Evolutionary conservation across 805 yeast species (phyloP).

Genomic region (Teunomyces panamensis): DNA sequence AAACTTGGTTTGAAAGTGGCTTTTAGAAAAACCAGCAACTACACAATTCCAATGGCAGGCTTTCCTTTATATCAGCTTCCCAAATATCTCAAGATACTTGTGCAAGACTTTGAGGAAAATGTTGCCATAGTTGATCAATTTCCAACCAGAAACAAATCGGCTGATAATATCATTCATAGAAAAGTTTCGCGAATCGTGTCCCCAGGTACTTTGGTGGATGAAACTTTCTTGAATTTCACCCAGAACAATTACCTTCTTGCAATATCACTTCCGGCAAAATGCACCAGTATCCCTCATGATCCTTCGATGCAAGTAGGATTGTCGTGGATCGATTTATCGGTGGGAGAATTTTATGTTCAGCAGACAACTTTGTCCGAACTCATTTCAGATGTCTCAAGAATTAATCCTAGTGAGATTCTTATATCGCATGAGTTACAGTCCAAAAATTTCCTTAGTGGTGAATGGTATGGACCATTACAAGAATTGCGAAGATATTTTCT

Average conservation of each 20-base stretch:
- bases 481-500: conserved; percentile 60
- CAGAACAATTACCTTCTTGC: conserved; percentile 70
- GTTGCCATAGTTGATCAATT: conserved; percentile 83
- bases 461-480: conserved; percentile 55
- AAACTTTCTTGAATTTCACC: conserved; percentile 70
- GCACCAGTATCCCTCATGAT: conserved; percentile 34
- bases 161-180: conserved; percentile 49
- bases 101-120: conserved; percentile 62
- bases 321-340: conserved; percentile 85
- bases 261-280: conserved; percentile 56
- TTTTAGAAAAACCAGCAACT: conserved; percentile 43
- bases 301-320: conserved; percentile 57
- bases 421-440: conserved; percentile 46
- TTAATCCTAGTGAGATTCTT: conserved; percentile 78
- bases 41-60: conserved; percentile 77
- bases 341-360: conserved; percentile 75
- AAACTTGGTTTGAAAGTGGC: conserved; percentile 72
- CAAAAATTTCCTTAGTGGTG: conserved; percentile 40
- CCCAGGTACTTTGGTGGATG: conserved; percentile 91
- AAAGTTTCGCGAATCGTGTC: conserved; percentile 78
- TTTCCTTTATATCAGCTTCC: conserved; percentile 75
- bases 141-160: conserved; percentile 17
- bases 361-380: conserved; percentile 58
- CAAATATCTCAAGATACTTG: conserved; percentile 69
- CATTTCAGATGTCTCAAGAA: conserved; percentile 69